A percentile compares a stretch with the other conserved stretches of the same genome.
Conservation (phyloP, 2,329 filamentous ascomycete species). For the Xylariaceae sp. region DNA sequence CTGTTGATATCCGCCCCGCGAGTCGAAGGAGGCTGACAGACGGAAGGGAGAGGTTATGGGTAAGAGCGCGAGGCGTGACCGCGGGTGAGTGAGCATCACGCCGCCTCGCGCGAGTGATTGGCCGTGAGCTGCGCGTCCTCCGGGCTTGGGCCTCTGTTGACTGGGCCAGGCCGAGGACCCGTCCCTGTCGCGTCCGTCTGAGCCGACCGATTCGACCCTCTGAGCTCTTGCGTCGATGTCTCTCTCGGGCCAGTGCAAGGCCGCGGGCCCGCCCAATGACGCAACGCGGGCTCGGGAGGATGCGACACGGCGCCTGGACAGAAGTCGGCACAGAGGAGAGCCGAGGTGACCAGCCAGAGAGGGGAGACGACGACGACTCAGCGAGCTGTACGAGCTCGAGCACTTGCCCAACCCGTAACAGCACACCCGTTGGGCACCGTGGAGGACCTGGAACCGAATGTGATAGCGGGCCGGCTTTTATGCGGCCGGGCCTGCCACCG, state of each 20-base stretch:
- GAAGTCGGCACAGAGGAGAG: no score
- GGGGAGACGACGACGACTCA: neutral
- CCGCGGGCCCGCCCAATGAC: no score
- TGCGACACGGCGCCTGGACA: no score
- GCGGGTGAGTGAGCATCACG: conserved; percentile 5
- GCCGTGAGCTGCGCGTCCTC: conserved; percentile 7
- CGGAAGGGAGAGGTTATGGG: no score
- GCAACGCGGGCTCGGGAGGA: no score
- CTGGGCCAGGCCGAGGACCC: conserved; percentile 9
- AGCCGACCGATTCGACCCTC: no score
- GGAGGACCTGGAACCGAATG: conserved; percentile 22
- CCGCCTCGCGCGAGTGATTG: conserved; percentile 22
- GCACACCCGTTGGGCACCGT: no score
- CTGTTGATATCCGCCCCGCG: no score
- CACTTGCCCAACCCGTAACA: conserved; percentile 16
- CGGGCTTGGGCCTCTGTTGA: conserved; percentile 10
- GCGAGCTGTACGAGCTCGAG: conserved; percentile 6
- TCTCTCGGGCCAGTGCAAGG: no score
- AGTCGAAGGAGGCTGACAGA: no score
- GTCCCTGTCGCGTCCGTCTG: conserved; percentile 15
- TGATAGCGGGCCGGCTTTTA: conserved; percentile 25
- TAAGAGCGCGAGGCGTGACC: conserved; percentile 9
- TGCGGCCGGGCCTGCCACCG: conserved; percentile 21
- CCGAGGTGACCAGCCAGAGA: neutral
- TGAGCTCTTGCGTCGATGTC: conserved; percentile 8